Evolutionary conservation across 2,329 filamentous ascomycete genomes (phyloP).

Genomic region (Septoria petroselini): DNA sequence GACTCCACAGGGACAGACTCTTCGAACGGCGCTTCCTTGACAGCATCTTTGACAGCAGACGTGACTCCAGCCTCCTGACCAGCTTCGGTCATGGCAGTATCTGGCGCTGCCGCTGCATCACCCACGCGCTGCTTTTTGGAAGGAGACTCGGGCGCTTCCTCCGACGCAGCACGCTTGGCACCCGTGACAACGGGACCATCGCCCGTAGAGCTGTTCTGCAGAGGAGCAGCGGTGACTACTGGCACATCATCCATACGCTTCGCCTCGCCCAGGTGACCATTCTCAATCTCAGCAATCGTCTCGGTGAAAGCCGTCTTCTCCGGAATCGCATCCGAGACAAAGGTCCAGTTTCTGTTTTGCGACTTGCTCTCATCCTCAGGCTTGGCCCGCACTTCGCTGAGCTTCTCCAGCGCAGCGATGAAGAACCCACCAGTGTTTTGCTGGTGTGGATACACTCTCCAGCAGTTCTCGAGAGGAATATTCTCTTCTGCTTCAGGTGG

Average conservation of each 20-base stretch:
- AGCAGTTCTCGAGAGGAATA: conserved; percentile 82
- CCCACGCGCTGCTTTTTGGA: conserved; percentile 36
- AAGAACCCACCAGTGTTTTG: conserved; percentile 98
- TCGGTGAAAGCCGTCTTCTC: conserved; percentile 36
- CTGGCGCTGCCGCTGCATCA: conserved; percentile 27
- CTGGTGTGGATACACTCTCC: conserved; percentile 89
- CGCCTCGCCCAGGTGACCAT: conserved; percentile 25
- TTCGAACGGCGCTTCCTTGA: conserved; percentile 30
- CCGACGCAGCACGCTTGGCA: conserved; percentile 44
- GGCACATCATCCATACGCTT: conserved; percentile 13
- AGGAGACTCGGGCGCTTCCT: conserved; percentile 38
- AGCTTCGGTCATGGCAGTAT: conserved; percentile 13
- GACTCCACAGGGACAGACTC: conserved; percentile 21
- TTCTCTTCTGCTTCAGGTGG: conserved; percentile 57
- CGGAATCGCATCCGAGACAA: conserved; percentile 26
- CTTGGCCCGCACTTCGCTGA: conserved; percentile 74
- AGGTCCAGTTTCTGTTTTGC: conserved; percentile 34
- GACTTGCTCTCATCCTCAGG: conserved; percentile 60
- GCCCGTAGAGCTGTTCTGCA: conserved; percentile 17
- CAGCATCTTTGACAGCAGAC: conserved; percentile 25
- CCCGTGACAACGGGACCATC: conserved; percentile 16
- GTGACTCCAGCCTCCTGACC: conserved; percentile 21
- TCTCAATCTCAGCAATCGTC: conserved; percentile 43
- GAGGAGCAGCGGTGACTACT: conserved; percentile 5
- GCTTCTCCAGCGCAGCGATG: conserved; percentile 92